Evolutionary conservation across 768 basidiomycete genomes (phyloP).

Genomic region (Gautieria morchelliformis): DNA sequence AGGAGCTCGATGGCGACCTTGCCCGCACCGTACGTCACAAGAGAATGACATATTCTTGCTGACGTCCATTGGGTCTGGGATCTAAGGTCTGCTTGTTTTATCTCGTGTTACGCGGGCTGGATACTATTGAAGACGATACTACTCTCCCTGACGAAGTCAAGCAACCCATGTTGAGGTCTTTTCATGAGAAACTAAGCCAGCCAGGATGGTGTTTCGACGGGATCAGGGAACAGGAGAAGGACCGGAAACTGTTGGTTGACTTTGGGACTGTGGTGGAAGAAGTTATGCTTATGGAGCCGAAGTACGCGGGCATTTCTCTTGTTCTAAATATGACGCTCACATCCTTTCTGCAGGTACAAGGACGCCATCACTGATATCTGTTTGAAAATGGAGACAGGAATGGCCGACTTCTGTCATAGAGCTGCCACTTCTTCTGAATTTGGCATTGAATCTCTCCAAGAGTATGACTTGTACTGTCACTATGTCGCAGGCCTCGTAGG

Average conservation of each 20-base stretch:
- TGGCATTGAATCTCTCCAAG: conserved; percentile 63
- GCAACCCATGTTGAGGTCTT: conserved; percentile 72
- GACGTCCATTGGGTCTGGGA: background rate
- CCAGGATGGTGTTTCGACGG: conserved; percentile 84
- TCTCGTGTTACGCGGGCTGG: conserved; percentile 85
- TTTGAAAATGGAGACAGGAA: conserved; percentile 83
- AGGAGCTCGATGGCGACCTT: conserved; percentile 91
- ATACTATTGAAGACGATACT: conserved; percentile 99
- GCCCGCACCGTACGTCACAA: conserved; percentile 69
- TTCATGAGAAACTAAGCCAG: conserved; percentile 69
- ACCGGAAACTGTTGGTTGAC: conserved; percentile 74
- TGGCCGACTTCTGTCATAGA: conserved; percentile 91
- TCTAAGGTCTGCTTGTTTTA: conserved; percentile 88
- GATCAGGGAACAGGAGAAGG: conserved; percentile 80
- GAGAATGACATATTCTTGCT: background rate
- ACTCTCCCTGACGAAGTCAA: conserved; percentile 80
- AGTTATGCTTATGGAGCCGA: conserved; percentile 53
- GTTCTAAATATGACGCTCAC: background rate
- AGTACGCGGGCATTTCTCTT: conserved; percentile 27
- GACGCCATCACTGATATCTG: conserved; percentile 75
- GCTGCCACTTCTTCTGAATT: conserved; percentile 48
- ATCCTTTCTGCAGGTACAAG: conserved; percentile 36
- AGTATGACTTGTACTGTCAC: conserved; percentile 97
- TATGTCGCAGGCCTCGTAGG: conserved; percentile 97
- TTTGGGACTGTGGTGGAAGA: conserved; percentile 79